Evolutionary conservation across 2,329 filamentous ascomycete genomes (phyloP), one percentile per base, ranked within the genome.

Genomic region (Pestalotiopsis sp.): DNA sequence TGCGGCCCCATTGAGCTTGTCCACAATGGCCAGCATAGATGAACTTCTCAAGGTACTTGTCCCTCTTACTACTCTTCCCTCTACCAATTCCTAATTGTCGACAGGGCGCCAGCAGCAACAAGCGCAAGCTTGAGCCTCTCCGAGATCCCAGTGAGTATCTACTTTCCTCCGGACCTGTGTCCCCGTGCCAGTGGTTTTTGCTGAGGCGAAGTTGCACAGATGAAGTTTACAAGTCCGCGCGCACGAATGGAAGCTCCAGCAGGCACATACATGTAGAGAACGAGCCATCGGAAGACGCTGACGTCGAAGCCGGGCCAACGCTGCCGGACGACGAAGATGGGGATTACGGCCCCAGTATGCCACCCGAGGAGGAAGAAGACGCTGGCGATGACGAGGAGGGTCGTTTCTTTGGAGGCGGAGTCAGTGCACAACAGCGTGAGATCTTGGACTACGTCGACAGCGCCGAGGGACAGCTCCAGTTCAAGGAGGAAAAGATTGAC

Each of bases 331-430:
- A 86, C 71, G 76, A 79, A 58, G 83, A 86, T 74, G 84, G 84
- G 45, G 64, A 66, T 23, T 66, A 66, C 52, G 84, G 82, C 1
- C 84, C 85, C 2, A 84, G 88, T 58, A 81, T 87, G 27, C 83
- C 85, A 1, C 87, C 87, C 12, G 82, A 83, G 9, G 86, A 89
- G 62, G 83, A 87, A 2, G 84, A 85, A 38, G 78, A 77, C 60
- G 71, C 69, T 11, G 79, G 75, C 67, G 93, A 95, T 73, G 95
- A 97, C 74, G 94, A 97, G 66, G 96, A 97, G 72, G 96, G 95
- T 1, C 91, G 96, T 12, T 99, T 99, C 84, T 99, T 98, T 75
- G 96, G 95, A 58, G 93, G 94, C 66, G 96, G 96, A 41, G 92
- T 99, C 74, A 93, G 92, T 31, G 87, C 91, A 68, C 87, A 93